Percentiles rank a stretch among this genome's conserved stretches.
Conservation (phyloP, 2,329 filamentous ascomycete species). For the Kalaharituber pfeilii region DNA sequence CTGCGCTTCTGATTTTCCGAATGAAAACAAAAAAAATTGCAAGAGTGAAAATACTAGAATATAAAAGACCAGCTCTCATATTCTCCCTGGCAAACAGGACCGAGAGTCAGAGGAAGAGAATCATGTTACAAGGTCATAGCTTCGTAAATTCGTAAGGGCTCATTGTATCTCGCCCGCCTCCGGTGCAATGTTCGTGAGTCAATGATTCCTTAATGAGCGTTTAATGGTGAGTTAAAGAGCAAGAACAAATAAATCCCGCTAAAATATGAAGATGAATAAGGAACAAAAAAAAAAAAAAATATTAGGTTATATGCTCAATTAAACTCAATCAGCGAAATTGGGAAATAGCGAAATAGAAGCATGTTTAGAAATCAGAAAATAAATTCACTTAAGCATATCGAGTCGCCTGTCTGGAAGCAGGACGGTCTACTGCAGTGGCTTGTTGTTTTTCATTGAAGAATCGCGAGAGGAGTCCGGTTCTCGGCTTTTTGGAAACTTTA, state of each 20-base stretch:
- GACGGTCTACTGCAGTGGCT: background rate
- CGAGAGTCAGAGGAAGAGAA: background rate
- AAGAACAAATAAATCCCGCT: too few species aligned
- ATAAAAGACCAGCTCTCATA: background rate
- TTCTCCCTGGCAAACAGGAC: background rate
- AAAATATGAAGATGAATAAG: background rate
- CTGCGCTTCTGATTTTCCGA: too few species aligned
- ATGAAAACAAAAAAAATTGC: background rate
- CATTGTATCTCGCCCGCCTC: background rate
- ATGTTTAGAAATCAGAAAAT: background rate
- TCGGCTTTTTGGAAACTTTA: conserved; percentile 9
- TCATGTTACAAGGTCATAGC: background rate
- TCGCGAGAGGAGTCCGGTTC: conserved; percentile 3
- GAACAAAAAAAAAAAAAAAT: background rate
- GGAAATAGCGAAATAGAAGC: background rate
- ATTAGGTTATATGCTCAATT: too few species aligned
- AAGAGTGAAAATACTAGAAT: background rate
- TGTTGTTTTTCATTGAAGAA: background rate
- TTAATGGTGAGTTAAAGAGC: too few species aligned
- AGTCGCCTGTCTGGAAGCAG: background rate
- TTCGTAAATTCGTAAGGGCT: background rate
- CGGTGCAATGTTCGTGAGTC: background rate
- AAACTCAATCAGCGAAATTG: background rate
- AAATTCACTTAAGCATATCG: background rate
- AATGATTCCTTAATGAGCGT: background rate